Conservation (phyloP, 2,329 filamentous ascomycete genomes). For the Aspergillus sojae region DNA sequence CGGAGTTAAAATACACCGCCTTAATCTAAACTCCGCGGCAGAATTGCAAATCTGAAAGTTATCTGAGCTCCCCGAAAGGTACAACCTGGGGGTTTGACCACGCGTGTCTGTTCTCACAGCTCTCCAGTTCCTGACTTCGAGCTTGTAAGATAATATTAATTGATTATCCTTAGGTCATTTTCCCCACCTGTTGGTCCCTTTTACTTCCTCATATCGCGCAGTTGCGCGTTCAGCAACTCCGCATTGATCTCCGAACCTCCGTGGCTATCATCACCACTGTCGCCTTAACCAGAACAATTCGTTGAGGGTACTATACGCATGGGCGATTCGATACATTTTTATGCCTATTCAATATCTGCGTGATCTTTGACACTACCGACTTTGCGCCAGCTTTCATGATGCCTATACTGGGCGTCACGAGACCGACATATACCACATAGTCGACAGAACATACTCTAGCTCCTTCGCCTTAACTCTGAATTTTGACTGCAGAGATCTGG, state of each 20-base stretch:
- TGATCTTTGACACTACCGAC: background rate
- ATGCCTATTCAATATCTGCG: background rate
- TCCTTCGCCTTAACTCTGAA: background rate
- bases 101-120: background rate
- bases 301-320: background rate
- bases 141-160: background rate
- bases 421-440: slow-evolving; percentile 13
- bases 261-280: slow-evolving; percentile 1
- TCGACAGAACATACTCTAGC: background rate
- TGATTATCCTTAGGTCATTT: background rate
- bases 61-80: slow-evolving; percentile 4
- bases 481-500: background rate
- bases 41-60: slow-evolving; percentile 17
- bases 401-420: slow-evolving; percentile 13
- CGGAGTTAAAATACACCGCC: slow-evolving; percentile 21
- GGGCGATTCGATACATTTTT: background rate
- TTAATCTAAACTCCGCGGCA: slow-evolving; percentile 15
- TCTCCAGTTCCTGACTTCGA: background rate
- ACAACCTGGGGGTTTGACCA: slow-evolving; percentile 6
- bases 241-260: slow-evolving; percentile 16
- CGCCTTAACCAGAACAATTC: background rate
- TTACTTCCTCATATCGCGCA: background rate
- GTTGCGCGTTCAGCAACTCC: slow-evolving; percentile 2
- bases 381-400: slow-evolving; percentile 14
- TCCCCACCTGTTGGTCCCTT: background rate